These are phyloP conservation scores for Erodium moschatum DNA, from an alignment of 441 rosid genomes.

Conservation along the genomic window DNA sequence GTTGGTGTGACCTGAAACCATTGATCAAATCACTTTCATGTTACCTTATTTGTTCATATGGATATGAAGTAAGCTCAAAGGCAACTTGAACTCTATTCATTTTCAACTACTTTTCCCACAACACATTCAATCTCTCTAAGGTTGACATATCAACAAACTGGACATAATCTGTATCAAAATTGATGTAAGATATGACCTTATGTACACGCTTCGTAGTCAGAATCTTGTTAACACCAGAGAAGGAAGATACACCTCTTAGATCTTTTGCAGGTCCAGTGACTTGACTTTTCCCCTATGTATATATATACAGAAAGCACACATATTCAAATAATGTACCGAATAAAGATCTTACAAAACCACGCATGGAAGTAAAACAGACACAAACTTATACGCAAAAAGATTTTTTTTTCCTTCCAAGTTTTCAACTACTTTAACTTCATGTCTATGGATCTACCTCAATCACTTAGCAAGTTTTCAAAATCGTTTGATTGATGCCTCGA, in stretches of 20 bases:
- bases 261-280: not conserved
- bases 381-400: not conserved
- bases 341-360: no score
- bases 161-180: not conserved
- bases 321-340: no score
- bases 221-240: not conserved
- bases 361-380: not conserved
- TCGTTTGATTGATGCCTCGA: not conserved
- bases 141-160: not conserved
- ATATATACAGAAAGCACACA: not conserved
- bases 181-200: slow-evolving; percentile 12
- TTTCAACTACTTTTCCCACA: not conserved
- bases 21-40: not conserved
- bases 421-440: not conserved
- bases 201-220: not conserved
- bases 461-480: not conserved
- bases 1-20: slow-evolving; percentile 13
- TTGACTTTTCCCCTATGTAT: slow-evolving; percentile 12
- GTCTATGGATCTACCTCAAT: not conserved
- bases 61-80: no score
- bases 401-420: not conserved
- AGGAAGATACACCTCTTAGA: not conserved
- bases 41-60: no score
- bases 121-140: not conserved
- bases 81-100: no score